Percentiles rank a stretch among this genome's conserved stretches.
These are phyloP conservation scores for Anisodus acutangulus DNA, from an alignment of 257 asterid species.

Conservation along the genomic window DNA sequence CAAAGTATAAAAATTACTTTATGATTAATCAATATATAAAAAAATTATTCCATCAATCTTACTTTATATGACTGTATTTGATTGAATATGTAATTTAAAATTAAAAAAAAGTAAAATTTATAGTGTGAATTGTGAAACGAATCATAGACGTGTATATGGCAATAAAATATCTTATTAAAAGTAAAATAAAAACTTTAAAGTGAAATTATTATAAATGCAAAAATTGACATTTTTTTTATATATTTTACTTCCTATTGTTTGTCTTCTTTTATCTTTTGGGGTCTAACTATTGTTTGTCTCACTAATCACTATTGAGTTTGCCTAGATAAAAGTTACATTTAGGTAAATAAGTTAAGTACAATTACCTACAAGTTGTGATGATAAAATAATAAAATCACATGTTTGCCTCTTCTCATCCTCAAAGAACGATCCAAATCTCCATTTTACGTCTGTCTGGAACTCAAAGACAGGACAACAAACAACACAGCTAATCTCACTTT, in stretches of 20 bases:
- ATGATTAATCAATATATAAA: too few species aligned
- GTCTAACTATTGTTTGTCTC: not conserved
- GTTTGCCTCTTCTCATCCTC: conserved; percentile 36
- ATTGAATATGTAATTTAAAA: too few species aligned
- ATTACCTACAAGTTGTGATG: not conserved
- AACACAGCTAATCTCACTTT: conserved; percentile 36
- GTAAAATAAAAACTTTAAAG: not conserved
- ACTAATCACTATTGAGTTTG: not conserved
- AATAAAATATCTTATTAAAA: not conserved
- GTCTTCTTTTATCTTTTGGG: too few species aligned
- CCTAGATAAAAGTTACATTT: not conserved
- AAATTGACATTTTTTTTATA: too few species aligned
- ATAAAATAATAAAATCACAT: not conserved
- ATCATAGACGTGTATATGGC: too few species aligned
- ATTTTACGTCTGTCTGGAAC: conserved; percentile 17
- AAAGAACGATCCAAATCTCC: conserved; percentile 30
- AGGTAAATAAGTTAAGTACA: not conserved
- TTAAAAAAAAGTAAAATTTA: too few species aligned
- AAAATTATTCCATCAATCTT: too few species aligned
- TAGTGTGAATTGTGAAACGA: too few species aligned
- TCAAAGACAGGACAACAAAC: not conserved
- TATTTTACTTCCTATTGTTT: too few species aligned
- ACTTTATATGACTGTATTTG: too few species aligned
- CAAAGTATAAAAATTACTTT: too few species aligned
- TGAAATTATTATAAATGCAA: too few species aligned